Evolutionary conservation across 2,329 filamentous ascomycete genomes (phyloP), one percentile per base, ranked within the genome.

Genomic region (Penicillium decumbens): DNA sequence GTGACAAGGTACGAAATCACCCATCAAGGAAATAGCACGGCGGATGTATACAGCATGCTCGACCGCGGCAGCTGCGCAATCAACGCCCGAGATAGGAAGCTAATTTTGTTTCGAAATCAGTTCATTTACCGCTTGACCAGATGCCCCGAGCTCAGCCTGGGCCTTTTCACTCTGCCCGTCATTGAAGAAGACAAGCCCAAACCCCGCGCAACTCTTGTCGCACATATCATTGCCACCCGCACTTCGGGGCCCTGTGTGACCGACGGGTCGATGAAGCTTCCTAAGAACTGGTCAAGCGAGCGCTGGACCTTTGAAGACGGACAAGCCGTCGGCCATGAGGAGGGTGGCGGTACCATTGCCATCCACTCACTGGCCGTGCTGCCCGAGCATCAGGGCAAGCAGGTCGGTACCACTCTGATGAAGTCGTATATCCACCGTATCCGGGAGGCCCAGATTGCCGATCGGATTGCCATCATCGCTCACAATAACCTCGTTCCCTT

Each of bases 301-400:
- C 71, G 71, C 49, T 63, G 65, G 51, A 66, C 65, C 9, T 55
- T 68, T 45, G 70, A 74, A 45, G 66, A 71, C 41, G 74, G 59
- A 29, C 50, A 78, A 30, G 65, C 68, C 1, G 63, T 82, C 8
- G 89, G 89, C 28, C 88, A 95, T 68, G 81, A 87, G 59, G 82
- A 89, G 50, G 74, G 76, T 13, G 89, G 89, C 33, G 73, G 82
- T 38, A 95, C 88, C 0, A 78, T 95, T 47, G 88, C 83, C 47
- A 73, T 95, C 43, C 91, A 96, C 70, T 92, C 88, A 0, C 77
- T 96, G 4, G 88, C 87, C 15, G 84, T 95, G 5, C 77, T 87
- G 47, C 89, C 88, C 0, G 80, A 84, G 51, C 82, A 89, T 49
- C 88, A 93, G 57, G 77, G 81, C 29, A 82, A 83, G 49, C 87